phyloP scores from a whole-genome alignment of 2,329 filamentous ascomycete species.

The Calonectria henricotiae region DNA sequence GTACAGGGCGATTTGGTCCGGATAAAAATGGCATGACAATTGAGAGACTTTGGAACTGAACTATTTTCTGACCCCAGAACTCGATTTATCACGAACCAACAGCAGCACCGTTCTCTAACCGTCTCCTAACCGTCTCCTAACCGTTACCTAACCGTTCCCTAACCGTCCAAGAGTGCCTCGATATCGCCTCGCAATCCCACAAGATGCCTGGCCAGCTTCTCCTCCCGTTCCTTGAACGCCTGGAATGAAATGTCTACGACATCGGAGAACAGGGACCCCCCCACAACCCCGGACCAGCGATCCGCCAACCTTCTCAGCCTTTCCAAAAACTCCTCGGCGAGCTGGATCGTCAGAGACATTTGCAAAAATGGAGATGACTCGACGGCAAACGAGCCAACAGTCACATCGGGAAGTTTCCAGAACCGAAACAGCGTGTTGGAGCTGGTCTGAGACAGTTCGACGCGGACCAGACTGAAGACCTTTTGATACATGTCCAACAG shows the following conservation, averaged over 20 bases:
- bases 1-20: background rate
- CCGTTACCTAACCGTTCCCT: slow-evolving; percentile 38
- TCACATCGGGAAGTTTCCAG: slow-evolving; percentile 62
- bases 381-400: slow-evolving; percentile 61
- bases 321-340: slow-evolving; percentile 62
- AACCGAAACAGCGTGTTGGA: slow-evolving; percentile 54
- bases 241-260: slow-evolving; percentile 55
- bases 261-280: slow-evolving; percentile 54
- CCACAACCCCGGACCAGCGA: slow-evolving; percentile 50
- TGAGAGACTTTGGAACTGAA: slow-evolving; percentile 14
- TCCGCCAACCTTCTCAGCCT: slow-evolving; percentile 56
- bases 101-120: slow-evolving; percentile 34
- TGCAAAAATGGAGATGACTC: slow-evolving; percentile 61
- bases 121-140: slow-evolving; percentile 42
- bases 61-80: slow-evolving; percentile 1
- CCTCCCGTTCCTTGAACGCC: slow-evolving; percentile 56
- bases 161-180: slow-evolving; percentile 54
- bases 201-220: slow-evolving; percentile 56
- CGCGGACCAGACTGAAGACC: slow-evolving; percentile 59
- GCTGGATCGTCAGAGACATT: slow-evolving; percentile 62
- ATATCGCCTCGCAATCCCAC: slow-evolving; percentile 56
- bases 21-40: background rate
- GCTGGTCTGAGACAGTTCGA: slow-evolving; percentile 54
- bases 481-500: slow-evolving; percentile 62
- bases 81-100: background rate